phyloP scores from a whole-genome alignment of 805 yeast genomes.

The Metschnikowia vanudenii region DNA sequence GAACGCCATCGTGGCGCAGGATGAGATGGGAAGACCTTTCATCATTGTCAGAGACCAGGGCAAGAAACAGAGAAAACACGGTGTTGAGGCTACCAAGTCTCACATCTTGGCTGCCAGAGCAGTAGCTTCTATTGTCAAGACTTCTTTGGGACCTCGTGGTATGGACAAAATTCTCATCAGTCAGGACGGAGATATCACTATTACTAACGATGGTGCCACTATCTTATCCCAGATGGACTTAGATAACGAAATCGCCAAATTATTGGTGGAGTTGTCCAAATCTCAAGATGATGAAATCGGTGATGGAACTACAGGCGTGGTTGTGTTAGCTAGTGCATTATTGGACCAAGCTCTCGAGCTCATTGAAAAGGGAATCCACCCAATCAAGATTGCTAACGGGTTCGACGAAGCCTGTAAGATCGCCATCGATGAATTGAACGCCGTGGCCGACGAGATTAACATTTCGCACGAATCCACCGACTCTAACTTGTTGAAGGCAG shows the following conservation, averaged over 20 bases:
- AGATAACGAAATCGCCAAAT: slow-evolving; percentile 93
- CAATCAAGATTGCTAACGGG: slow-evolving; percentile 95
- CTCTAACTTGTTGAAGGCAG: slow-evolving; percentile 79
- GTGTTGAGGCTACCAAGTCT: slow-evolving; percentile 55
- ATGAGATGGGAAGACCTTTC: slow-evolving; percentile 98
- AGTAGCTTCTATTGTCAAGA: slow-evolving; percentile 86
- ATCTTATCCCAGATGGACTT: slow-evolving; percentile 93
- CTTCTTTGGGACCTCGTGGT: slow-evolving; percentile 98
- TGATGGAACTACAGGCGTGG: slow-evolving; percentile 99
- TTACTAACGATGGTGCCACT: slow-evolving; percentile 98
- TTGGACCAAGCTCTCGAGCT: slow-evolving; percentile 92
- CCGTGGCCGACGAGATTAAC: slow-evolving; percentile 64
- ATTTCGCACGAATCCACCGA: slow-evolving; percentile 47
- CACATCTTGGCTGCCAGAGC: slow-evolving; percentile 95
- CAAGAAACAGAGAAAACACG: slow-evolving; percentile 65
- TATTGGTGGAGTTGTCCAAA: slow-evolving; percentile 87
- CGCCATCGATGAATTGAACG: slow-evolving; percentile 75
- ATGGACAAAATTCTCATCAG: slow-evolving; percentile 91
- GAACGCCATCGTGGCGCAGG: slow-evolving; percentile 98
- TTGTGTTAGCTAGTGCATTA: slow-evolving; percentile 90
- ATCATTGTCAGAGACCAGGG: slow-evolving; percentile 90
- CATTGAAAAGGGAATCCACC: slow-evolving; percentile 96
- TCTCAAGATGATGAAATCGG: slow-evolving; percentile 99
- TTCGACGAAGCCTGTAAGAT: slow-evolving; percentile 95
- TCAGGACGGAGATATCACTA: slow-evolving; percentile 97